Evolutionary conservation across 2,329 filamentous ascomycete genomes (phyloP).

Genomic region (Stemphylium beticola): DNA sequence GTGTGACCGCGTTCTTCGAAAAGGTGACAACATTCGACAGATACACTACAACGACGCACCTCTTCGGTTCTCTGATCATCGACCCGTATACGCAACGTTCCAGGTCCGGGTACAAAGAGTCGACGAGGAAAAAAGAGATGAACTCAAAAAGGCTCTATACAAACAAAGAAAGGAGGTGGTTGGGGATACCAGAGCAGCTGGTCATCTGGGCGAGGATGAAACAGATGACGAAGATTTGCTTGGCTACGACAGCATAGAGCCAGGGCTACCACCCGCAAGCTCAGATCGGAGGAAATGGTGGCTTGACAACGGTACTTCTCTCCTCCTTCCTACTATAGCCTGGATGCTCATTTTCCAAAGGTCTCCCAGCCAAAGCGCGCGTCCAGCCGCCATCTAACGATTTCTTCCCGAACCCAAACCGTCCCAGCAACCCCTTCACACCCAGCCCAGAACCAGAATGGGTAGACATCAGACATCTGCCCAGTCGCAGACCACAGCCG

Average conservation of each 20-base stretch:
- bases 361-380: slow-evolving; percentile 75
- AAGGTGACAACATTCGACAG: slow-evolving; percentile 83
- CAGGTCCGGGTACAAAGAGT: slow-evolving; percentile 82
- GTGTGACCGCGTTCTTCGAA: slow-evolving; percentile 92
- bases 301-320: slow-evolving; percentile 66
- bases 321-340: slow-evolving; percentile 53
- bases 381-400: slow-evolving; percentile 69
- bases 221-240: slow-evolving; percentile 79
- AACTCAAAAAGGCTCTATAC: slow-evolving; percentile 78
- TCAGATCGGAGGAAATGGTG: slow-evolving; percentile 70
- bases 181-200: slow-evolving; percentile 66
- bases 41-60: slow-evolving; percentile 81
- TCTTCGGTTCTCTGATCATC: slow-evolving; percentile 89
- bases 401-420: slow-evolving; percentile 72
- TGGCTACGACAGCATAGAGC: slow-evolving; percentile 82
- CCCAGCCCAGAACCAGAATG: slow-evolving; percentile 80
- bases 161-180: slow-evolving; percentile 69
- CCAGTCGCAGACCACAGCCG: slow-evolving; percentile 33
- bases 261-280: slow-evolving; percentile 70
- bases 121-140: slow-evolving; percentile 74
- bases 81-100: slow-evolving; percentile 92
- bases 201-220: slow-evolving; percentile 58
- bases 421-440: slow-evolving; percentile 82
- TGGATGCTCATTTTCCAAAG: slow-evolving; percentile 48
- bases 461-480: slow-evolving; percentile 61